phyloP scores from a whole-genome alignment of 2,329 filamentous ascomycete species.

The Hymenoscyphus albidus region DNA sequence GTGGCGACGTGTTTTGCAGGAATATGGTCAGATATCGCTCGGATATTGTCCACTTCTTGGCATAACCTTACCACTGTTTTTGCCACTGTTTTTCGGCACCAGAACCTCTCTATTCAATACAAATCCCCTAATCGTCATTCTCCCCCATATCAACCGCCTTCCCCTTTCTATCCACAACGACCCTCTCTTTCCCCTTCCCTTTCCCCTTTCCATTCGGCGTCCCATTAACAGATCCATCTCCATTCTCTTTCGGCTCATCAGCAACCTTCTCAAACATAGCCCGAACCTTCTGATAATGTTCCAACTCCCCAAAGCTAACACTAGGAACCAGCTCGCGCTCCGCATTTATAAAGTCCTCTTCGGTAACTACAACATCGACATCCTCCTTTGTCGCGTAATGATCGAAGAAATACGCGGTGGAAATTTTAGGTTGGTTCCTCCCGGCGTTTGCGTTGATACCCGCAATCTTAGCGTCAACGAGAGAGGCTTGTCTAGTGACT shows the following conservation, averaged over 20 bases:
- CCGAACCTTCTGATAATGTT: constrained; percentile 84
- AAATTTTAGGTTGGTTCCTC: constrained; percentile 43
- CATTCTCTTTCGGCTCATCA: constrained; percentile 34
- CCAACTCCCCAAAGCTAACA: constrained; percentile 86
- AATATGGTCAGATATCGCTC: no score
- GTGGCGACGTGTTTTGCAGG: no score
- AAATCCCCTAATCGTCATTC: constrained; percentile 36
- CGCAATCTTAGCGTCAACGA: constrained; percentile 79
- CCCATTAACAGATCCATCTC: constrained; percentile 13
- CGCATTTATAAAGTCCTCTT: constrained; percentile 81
- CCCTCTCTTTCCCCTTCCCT: constrained; percentile 25
- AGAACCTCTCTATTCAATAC: constrained; percentile 26
- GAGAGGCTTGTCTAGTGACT: constrained; percentile 81
- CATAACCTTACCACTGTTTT: no score
- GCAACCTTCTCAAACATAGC: constrained; percentile 70
- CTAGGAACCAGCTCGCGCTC: constrained; percentile 85
- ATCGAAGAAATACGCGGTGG: constrained; percentile 94
- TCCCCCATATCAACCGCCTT: constrained; percentile 42
- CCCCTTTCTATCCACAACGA: constrained; percentile 9
- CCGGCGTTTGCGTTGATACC: constrained; percentile 52
- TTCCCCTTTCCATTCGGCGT: constrained; percentile 24
- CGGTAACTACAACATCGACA: constrained; percentile 80
- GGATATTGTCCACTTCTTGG: no score
- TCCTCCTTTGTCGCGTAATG: constrained; percentile 81
- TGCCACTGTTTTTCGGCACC: no score